Conservation (phyloP, 306 rosid genomes). For the Cucumis hystrix region DNA sequence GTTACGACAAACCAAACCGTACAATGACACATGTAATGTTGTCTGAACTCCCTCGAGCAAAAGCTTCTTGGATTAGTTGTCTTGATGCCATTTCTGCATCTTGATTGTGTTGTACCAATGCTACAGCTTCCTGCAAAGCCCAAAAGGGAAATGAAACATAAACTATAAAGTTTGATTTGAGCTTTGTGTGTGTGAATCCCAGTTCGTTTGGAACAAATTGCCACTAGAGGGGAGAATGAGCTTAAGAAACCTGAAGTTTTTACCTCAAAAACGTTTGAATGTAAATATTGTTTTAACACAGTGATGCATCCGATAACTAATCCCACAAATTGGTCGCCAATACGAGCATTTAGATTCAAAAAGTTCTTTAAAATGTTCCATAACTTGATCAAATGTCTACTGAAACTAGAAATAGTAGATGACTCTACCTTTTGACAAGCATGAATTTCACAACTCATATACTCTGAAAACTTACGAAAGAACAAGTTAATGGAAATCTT, state of each 20-base stretch:
- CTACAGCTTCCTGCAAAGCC: slow-evolving; percentile 60
- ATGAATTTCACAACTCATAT: background rate
- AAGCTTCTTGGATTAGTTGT: slow-evolving; percentile 66
- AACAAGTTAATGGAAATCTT: background rate
- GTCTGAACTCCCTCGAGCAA: slow-evolving; percentile 67
- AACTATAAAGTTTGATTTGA: background rate
- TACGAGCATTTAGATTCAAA: background rate
- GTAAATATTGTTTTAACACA: background rate
- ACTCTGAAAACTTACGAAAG: background rate
- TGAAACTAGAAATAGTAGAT: background rate
- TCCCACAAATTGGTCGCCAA: background rate
- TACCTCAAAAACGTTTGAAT: background rate
- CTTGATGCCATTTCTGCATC: slow-evolving; percentile 72
- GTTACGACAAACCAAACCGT: slow-evolving; percentile 54
- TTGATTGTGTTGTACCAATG: slow-evolving; percentile 47
- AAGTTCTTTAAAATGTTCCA: background rate
- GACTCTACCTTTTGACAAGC: background rate
- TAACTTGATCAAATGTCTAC: background rate
- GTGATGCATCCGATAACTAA: background rate
- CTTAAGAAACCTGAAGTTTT: background rate
- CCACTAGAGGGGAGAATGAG: background rate
- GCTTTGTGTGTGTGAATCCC: background rate
- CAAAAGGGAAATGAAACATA: background rate
- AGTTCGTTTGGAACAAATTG: background rate
- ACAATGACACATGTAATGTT: slow-evolving; percentile 83